Percentiles rank a stretch among this genome's conserved stretches.
Conservation (phyloP, 345 rosid species). For the Clausena lansium region DNA sequence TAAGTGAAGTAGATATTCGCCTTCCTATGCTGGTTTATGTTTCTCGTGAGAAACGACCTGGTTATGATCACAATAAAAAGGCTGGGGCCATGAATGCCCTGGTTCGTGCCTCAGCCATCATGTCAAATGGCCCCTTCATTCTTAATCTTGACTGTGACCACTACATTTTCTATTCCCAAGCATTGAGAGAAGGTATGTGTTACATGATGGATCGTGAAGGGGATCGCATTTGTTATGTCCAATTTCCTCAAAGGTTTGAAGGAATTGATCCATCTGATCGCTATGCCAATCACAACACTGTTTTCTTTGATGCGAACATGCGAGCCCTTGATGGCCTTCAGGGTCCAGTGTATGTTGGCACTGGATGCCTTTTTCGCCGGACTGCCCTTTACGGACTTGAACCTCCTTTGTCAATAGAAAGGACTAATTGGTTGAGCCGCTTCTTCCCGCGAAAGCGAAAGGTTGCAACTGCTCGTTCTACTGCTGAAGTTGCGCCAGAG, state of each 20-base stretch:
- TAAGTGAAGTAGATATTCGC: slow-evolving; percentile 66
- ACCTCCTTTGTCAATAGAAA: slow-evolving; percentile 45
- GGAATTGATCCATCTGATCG: slow-evolving; percentile 85
- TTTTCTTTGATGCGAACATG: slow-evolving; percentile 81
- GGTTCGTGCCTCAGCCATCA: slow-evolving; percentile 76
- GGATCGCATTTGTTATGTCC: slow-evolving; percentile 59
- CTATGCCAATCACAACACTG: slow-evolving; percentile 81
- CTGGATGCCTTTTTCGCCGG: slow-evolving; percentile 85
- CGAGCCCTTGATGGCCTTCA: slow-evolving; percentile 84
- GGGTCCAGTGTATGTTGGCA: slow-evolving; percentile 89
- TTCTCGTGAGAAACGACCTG: slow-evolving; percentile 82
- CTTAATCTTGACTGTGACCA: slow-evolving; percentile 87
- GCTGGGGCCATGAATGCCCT: slow-evolving; percentile 95
- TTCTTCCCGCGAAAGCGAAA: slow-evolving; percentile 50
- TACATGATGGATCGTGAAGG: slow-evolving; percentile 85
- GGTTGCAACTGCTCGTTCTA: slow-evolving; percentile 42
- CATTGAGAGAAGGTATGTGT: slow-evolving; percentile 80
- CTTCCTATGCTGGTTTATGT: slow-evolving; percentile 81
- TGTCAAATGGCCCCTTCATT: slow-evolving; percentile 89
- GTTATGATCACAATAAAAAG: slow-evolving; percentile 89
- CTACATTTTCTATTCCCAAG: slow-evolving; percentile 67
- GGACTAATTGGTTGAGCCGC: slow-evolving; percentile 37
- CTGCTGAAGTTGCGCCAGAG: slow-evolving; percentile 34
- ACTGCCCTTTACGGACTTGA: slow-evolving; percentile 74
- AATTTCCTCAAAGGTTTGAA: slow-evolving; percentile 89